Conservation (phyloP, 306 rosid species). For the Albizia julibrissin region DNA sequence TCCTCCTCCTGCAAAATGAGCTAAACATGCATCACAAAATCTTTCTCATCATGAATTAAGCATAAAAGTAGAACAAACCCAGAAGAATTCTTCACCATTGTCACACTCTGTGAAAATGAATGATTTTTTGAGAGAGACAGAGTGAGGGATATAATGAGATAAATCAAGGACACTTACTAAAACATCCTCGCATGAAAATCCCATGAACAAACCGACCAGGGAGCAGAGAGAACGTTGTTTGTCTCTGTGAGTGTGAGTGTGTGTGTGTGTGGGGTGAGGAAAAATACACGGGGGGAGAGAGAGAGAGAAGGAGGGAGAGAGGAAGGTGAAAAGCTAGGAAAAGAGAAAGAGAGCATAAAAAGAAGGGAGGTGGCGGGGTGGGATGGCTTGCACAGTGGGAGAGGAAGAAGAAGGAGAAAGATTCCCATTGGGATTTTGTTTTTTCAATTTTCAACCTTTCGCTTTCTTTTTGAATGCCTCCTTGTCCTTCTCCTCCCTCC, state of each 20-base stretch:
- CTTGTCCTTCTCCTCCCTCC: conserved; percentile 44
- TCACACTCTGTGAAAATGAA: conserved; percentile 4
- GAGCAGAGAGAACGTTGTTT: conserved; percentile 46
- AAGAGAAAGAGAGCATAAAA: conserved; percentile 51
- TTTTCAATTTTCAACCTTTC: conserved; percentile 48
- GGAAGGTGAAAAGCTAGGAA: conserved; percentile 31
- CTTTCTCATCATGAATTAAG: neutral
- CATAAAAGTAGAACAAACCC: neutral
- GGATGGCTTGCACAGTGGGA: conserved; percentile 47
- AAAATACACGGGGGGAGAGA: conserved; percentile 27
- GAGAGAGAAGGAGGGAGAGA: conserved; percentile 31
- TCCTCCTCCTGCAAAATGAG: conserved; percentile 44
- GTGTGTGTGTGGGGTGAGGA: conserved; percentile 17
- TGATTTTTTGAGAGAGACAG: neutral
- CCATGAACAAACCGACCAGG: conserved; percentile 53
- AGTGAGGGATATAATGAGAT: neutral
- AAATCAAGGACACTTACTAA: conserved; percentile 49
- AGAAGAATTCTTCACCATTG: conserved; percentile 9
- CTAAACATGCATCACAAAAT: conserved; percentile 4
- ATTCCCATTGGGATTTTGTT: conserved; percentile 71
- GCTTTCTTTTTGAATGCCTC: conserved; percentile 56
- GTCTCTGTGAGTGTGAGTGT: conserved; percentile 24
- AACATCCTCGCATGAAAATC: conserved; percentile 57
- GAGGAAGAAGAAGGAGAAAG: conserved; percentile 55
- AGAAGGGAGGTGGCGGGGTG: conserved; percentile 55